Conservation (phyloP, 129 eudicot genomes). For the Mikania micrantha region DNA sequence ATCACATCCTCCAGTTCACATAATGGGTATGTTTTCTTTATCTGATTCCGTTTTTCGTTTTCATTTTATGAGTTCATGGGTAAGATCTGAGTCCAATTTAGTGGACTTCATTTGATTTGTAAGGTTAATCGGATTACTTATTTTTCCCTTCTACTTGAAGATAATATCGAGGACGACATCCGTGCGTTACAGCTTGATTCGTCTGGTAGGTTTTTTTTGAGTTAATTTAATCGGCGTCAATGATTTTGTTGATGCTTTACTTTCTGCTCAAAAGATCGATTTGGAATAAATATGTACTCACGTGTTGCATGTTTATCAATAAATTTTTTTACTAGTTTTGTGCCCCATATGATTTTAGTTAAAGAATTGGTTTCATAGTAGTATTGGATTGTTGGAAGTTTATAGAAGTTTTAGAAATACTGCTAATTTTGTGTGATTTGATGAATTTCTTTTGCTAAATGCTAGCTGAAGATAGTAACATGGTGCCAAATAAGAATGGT, state of each 20-base stretch:
- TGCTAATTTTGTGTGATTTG: neutral
- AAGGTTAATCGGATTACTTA: neutral
- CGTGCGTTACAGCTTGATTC: conserved; percentile 83
- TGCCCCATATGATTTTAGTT: neutral
- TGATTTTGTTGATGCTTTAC: neutral
- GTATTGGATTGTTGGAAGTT: neutral
- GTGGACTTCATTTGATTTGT: neutral
- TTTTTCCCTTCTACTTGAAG: conserved; percentile 17
- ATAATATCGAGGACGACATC: conserved; percentile 58
- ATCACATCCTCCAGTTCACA: neutral
- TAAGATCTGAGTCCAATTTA: neutral
- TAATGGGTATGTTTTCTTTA: neutral
- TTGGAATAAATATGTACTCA: neutral
- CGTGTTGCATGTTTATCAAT: neutral
- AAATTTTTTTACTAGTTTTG: neutral
- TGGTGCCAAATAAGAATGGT: conserved; percentile 36
- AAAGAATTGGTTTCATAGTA: neutral
- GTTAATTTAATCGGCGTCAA: neutral
- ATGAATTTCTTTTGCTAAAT: conserved; percentile 17
- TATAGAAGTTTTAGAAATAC: neutral
- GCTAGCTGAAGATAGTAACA: conserved; percentile 49
- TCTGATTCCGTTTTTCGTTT: neutral
- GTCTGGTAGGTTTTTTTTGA: conserved; percentile 36
- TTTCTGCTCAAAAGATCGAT: neutral
- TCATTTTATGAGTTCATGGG: neutral